Conservation (phyloP, 2,329 filamentous ascomycete species). For the Fusarium sororula region DNA sequence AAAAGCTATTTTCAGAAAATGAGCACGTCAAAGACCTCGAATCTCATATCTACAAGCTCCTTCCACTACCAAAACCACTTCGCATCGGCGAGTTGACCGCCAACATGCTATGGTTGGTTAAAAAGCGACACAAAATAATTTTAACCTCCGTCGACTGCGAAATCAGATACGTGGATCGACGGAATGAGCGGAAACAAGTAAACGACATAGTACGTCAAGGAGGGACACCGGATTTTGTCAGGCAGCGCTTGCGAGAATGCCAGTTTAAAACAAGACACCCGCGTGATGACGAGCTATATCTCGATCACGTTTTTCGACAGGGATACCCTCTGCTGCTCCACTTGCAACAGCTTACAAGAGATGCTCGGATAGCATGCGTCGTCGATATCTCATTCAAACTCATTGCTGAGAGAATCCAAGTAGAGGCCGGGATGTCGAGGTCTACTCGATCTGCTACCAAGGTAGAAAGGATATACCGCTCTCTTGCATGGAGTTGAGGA, state of each 20-base stretch:
- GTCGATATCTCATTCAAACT: background rate
- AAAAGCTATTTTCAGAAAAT: background rate
- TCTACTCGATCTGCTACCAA: background rate
- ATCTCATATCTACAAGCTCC: background rate
- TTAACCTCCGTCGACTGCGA: accelerated
- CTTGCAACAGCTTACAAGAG: background rate
- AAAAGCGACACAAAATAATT: accelerated
- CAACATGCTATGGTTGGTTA: background rate
- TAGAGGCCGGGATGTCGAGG: background rate
- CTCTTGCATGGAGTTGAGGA: too few relatives aligned
- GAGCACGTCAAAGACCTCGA: background rate
- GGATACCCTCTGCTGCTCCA: background rate
- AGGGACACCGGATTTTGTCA: background rate
- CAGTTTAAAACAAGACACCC: background rate
- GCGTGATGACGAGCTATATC: background rate
- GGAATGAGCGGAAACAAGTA: background rate
- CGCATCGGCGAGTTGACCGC: accelerated
- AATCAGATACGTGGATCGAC: accelerated
- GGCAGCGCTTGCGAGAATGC: background rate
- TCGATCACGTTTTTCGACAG: background rate
- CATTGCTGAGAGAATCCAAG: background rate
- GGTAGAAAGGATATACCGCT: background rate
- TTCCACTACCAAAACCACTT: background rate
- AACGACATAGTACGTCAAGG: background rate
- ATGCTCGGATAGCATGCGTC: background rate